Conservation (phyloP, 495 filamentous ascomycete species). For the Apiosordaria backusii region DNA sequence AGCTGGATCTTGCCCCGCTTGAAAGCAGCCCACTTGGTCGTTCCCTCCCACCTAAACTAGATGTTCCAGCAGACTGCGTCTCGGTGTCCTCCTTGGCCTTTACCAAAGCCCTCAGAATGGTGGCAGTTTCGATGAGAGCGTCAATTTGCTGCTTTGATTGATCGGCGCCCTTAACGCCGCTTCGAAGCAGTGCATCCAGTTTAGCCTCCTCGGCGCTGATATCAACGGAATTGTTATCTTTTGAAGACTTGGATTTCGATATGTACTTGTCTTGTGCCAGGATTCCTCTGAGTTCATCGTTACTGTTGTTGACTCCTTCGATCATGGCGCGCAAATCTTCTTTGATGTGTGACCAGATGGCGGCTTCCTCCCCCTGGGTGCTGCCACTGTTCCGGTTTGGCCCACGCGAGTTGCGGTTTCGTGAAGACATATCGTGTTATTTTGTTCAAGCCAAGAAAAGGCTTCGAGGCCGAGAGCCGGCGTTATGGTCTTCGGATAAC, state of each 20-base stretch:
- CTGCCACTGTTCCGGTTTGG: slow-evolving; percentile 47
- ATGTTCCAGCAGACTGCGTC: slow-evolving; percentile 44
- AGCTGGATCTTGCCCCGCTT: slow-evolving; percentile 26
- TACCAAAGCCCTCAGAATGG: slow-evolving; percentile 41
- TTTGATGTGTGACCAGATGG: slow-evolving; percentile 45
- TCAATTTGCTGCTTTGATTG: slow-evolving; percentile 33
- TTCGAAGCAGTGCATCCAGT: slow-evolving; percentile 40
- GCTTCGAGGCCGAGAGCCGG: not conserved
- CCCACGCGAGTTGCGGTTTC: slow-evolving; percentile 44
- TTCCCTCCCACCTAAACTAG: slow-evolving; percentile 24
- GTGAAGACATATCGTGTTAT: slow-evolving; percentile 37
- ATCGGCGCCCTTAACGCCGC: slow-evolving; percentile 44
- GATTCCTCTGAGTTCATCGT: slow-evolving; percentile 36
- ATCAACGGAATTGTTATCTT: slow-evolving; percentile 14
- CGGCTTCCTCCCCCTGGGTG: slow-evolving; percentile 46
- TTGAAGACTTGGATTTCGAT: slow-evolving; percentile 35
- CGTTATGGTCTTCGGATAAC: not conserved
- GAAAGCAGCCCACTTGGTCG: slow-evolving; percentile 26
- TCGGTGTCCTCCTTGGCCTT: slow-evolving; percentile 59
- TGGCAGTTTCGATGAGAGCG: slow-evolving; percentile 44
- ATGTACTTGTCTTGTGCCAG: slow-evolving; percentile 44
- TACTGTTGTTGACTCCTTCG: slow-evolving; percentile 42
- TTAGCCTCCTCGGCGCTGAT: slow-evolving; percentile 35
- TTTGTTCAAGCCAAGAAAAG: not conserved
- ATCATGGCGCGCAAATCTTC: slow-evolving; percentile 39